Evolutionary conservation across 257 asterid species (phyloP), one percentile per base, ranked within the genome.

Genomic region (Anisodus acutangulus): DNA sequence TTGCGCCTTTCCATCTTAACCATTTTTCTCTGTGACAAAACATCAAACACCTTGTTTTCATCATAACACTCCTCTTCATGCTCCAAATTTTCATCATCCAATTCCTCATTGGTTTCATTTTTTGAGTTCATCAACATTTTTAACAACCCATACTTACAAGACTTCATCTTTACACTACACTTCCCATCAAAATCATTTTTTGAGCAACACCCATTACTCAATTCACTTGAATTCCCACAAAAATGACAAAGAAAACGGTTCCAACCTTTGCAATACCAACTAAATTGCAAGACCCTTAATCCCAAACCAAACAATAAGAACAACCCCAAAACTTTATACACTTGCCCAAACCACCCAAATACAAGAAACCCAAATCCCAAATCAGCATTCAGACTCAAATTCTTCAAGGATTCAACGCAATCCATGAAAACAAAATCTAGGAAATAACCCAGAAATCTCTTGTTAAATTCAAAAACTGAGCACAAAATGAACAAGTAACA

Each of bases 291-390:
- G 5, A 91, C 57, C 85, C 85, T 88, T 79, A 93, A 87, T 9
- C 93, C 93, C 35, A 93, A 85, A 0, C 83, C 86, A 12, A 93
- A 87, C 86, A 95, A 45, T 79, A 94, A 49, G 45, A 91, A 82
- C 87, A 93, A 16, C 62, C 90, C 90, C 57, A 93, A n/a, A 71
- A 88, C 58, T 59, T 86, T 85, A 79, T 84, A 89, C 84, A 90
- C 83, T 79, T 80, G 89, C 67, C 84, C 85, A 35, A 88, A 84
- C 79, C 85, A 68, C 54, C 87, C 90, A 17, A 88, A 87, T 47
- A 88, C 69, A 51, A 86, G 78, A 87, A 84, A 43, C 47, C 91
- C 92, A 84, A 69, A 84, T 49, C 91, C 93, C 45, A 91, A 82
- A 57, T 84, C 90, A 64, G 39, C 85, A 84, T 82, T 90, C 8